Percentiles rank a stretch among this genome's conserved stretches.
Evolutionary conservation across 805 yeast genomes (phyloP).

Genomic region (Saccharomycopsis fibuligera): DNA sequence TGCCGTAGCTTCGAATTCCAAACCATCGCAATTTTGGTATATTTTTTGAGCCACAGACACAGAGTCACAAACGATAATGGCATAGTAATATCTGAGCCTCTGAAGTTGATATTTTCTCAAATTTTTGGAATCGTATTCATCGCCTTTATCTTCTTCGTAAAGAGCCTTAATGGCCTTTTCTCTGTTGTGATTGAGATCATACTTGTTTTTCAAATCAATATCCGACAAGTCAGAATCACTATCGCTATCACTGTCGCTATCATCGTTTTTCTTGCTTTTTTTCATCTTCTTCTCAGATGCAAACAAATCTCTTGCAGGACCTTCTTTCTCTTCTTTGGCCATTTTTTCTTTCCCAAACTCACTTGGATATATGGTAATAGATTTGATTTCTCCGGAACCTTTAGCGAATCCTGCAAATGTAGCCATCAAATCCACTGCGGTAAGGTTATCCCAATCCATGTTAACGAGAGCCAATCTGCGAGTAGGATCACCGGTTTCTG

Average conservation of each 20-base stretch:
- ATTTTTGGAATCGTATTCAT: conserved; percentile 77
- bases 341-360: conserved; percentile 90
- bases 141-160: conserved; percentile 73
- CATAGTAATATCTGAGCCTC: conserved; percentile 87
- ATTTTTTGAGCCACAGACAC: conserved; percentile 65
- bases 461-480: conserved; percentile 83
- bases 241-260: conserved; percentile 40
- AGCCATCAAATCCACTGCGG: conserved; percentile 81
- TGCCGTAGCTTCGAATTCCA: conserved; percentile 94
- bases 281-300: conserved; percentile 36
- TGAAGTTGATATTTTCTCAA: conserved; percentile 89
- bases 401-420: conserved; percentile 73
- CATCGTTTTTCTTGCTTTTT: conserved; percentile 34
- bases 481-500: conserved; percentile 87
- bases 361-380: conserved; percentile 76
- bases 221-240: conserved; percentile 27
- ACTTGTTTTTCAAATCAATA: conserved; percentile 21
- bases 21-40: conserved; percentile 85
- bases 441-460: conserved; percentile 95
- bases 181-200: conserved; percentile 26
- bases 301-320: conserved; percentile 87
- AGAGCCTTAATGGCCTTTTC: conserved; percentile 64
- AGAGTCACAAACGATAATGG: conserved; percentile 78
- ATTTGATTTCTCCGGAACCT: conserved; percentile 43
- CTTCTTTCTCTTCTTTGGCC: conserved; percentile 84